Percentiles rank a stretch among this genome's conserved stretches.
Evolutionary conservation across 805 yeast genomes (phyloP).

Genomic region (Maudiozyma turicensis): DNA sequence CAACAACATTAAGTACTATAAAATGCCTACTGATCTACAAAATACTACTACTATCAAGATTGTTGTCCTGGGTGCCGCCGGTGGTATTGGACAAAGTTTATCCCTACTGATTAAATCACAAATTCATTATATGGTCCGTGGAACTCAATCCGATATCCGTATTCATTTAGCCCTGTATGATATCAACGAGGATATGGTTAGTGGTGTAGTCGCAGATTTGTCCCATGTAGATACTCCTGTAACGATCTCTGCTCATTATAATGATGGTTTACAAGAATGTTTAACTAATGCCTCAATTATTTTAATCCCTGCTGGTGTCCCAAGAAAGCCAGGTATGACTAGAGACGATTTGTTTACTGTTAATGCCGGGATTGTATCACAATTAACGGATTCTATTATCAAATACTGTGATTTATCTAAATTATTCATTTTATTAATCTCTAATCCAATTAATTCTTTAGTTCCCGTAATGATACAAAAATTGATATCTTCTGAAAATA

Average conservation of each 20-base stretch:
- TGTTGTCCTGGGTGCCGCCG: constrained; percentile 84
- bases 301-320: constrained; percentile 73
- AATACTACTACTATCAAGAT: constrained; percentile 39
- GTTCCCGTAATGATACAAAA: constrained; percentile 84
- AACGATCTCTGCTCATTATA: constrained; percentile 43
- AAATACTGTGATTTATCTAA: constrained; percentile 46
- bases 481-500: constrained; percentile 40
- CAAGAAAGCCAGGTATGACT: constrained; percentile 93
- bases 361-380: constrained; percentile 72
- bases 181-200: constrained; percentile 50
- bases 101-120: constrained; percentile 66
- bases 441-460: constrained; percentile 91
- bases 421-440: constrained; percentile 72
- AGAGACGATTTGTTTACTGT: constrained; percentile 81
- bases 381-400: constrained; percentile 68
- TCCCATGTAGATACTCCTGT: constrained; percentile 72
- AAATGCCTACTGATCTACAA: not conserved
- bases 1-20: not conserved
- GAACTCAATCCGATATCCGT: constrained; percentile 21
- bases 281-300: constrained; percentile 17
- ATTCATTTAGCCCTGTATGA: constrained; percentile 61
- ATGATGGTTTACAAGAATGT: constrained; percentile 14
- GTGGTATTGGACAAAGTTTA: constrained; percentile 91
- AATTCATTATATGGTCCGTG: constrained; percentile 7
- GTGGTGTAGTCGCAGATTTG: constrained; percentile 84